Percentiles rank a stretch among this genome's conserved stretches.
phyloP scores from a whole-genome alignment of 371 early-diverging fungal genomes.

The Mucor velutinosus region DNA sequence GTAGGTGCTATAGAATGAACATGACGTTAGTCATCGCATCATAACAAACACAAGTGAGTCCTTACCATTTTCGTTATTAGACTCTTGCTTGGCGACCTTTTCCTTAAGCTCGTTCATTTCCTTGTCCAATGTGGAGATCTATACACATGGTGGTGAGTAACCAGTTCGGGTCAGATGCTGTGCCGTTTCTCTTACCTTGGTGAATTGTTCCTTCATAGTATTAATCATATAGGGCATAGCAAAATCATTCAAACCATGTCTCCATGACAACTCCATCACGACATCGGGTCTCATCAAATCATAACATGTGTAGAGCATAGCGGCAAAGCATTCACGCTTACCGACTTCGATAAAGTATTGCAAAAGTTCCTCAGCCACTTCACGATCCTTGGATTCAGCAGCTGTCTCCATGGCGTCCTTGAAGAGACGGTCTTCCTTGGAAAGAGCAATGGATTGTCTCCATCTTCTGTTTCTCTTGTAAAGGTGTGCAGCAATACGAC shows the following conservation, averaged over 20 bases:
- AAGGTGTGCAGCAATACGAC: constrained; percentile 92
- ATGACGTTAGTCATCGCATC: background rate
- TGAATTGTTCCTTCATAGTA: constrained; percentile 77
- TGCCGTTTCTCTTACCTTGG: constrained; percentile 49
- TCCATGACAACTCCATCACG: constrained; percentile 94
- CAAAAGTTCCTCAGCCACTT: constrained; percentile 90
- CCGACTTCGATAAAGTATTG: constrained; percentile 92
- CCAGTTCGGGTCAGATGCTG: background rate
- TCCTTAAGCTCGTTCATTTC: constrained; percentile 57
- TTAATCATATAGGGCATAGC: constrained; percentile 98
- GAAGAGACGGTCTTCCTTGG: constrained; percentile 94
- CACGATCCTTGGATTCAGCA: constrained; percentile 80
- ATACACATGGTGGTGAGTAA: background rate
- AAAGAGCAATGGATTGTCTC: constrained; percentile 92
- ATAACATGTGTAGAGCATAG: constrained; percentile 91
- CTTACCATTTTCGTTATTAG: constrained; percentile 36
- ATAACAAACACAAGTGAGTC: background rate
- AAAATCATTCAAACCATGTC: constrained; percentile 84
- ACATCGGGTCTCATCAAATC: constrained; percentile 92
- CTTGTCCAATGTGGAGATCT: constrained; percentile 46
- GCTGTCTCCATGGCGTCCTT: constrained; percentile 98
- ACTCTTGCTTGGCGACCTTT: constrained; percentile 48
- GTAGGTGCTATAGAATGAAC: constrained; percentile 21
- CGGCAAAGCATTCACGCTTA: constrained; percentile 91
- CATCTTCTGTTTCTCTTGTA: constrained; percentile 95